A percentile compares a stretch with the other conserved stretches of the same genome.
These are phyloP conservation scores for Ophiosphaerella narmari DNA, from an alignment of 2,329 filamentous ascomycete genomes.

Conservation along the genomic window DNA sequence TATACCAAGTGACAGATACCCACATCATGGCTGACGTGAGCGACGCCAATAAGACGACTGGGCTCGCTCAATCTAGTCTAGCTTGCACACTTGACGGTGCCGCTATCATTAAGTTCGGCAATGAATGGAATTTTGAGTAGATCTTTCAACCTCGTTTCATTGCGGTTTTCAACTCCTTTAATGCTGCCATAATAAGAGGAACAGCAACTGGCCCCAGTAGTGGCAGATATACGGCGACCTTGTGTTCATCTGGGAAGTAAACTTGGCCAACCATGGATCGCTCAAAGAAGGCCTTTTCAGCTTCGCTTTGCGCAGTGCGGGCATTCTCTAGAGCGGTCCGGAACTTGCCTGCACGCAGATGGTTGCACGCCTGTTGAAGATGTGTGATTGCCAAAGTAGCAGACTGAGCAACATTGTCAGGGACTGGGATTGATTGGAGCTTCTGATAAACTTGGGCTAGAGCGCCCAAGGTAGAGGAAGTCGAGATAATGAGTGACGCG, in stretches of 20 bases:
- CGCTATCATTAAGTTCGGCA: too few relatives aligned
- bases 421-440: constrained; percentile 89
- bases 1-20: too few relatives aligned
- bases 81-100: too few relatives aligned
- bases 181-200: constrained; percentile 78
- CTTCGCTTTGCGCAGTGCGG: constrained; percentile 82
- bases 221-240: constrained; percentile 93
- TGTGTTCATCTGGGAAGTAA: constrained; percentile 98
- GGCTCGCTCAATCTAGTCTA: too few relatives aligned
- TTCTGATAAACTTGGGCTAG: constrained; percentile 80
- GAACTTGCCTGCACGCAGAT: constrained; percentile 65
- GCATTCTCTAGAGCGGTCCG: constrained; percentile 76
- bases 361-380: constrained; percentile 75
- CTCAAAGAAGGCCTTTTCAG: constrained; percentile 95
- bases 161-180: constrained; percentile 66
- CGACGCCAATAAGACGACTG: too few relatives aligned
- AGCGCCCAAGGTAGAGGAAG: constrained; percentile 92
- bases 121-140: too few relatives aligned
- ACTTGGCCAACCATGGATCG: constrained; percentile 99
- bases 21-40: too few relatives aligned
- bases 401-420: constrained; percentile 80
- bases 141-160: constrained; percentile 22
- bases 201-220: constrained; percentile 89
- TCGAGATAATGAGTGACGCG: constrained; percentile 82
- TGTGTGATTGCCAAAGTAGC: constrained; percentile 80